These are phyloP conservation scores for Bertia moriformis DNA, from an alignment of 2,329 filamentous ascomycete genomes.

Conservation along the genomic window DNA sequence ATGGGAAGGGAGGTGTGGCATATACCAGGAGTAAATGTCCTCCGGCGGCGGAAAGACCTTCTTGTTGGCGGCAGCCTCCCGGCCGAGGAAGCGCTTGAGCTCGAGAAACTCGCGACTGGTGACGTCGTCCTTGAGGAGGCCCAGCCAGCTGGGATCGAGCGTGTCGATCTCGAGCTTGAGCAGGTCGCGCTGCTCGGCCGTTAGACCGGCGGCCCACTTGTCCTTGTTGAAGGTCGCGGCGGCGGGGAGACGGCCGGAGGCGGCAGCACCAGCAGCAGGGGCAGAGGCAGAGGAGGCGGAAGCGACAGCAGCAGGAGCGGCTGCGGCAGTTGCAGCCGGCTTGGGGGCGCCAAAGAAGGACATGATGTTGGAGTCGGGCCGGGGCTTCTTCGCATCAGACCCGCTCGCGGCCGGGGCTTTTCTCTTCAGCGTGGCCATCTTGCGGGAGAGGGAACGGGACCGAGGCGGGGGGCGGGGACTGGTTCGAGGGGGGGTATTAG, in stretches of 20 bases:
- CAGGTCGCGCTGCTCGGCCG: constrained; percentile 65
- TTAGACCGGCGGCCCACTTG: constrained; percentile 73
- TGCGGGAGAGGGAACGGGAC: constrained; percentile 7
- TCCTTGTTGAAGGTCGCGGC: constrained; percentile 65
- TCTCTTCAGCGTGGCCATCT: constrained; percentile 49
- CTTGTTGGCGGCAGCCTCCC: constrained; percentile 57
- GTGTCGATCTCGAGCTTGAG: constrained; percentile 84
- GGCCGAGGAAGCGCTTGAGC: constrained; percentile 73
- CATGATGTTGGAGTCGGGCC: constrained; percentile 65
- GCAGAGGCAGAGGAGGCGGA: constrained; percentile 8
- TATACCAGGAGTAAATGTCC: constrained; percentile 89
- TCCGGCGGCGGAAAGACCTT: constrained; percentile 76
- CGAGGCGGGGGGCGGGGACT: background rate
- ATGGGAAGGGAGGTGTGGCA: constrained; percentile 1
- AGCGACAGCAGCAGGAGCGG: constrained; percentile 15
- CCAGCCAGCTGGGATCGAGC: constrained; percentile 80
- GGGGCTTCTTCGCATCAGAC: constrained; percentile 53
- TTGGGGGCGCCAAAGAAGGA: constrained; percentile 77
- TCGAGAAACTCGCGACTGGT: constrained; percentile 66
- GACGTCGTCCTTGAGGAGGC: constrained; percentile 79
- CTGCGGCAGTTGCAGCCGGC: no score
- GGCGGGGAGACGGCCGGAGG: no score
- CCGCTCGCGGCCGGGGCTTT: constrained; percentile 36
- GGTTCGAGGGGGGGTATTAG: background rate
- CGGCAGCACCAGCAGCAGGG: constrained; percentile 7